These are phyloP conservation scores for Neurospora pannonica DNA, from an alignment of 495 filamentous ascomycete species.

Conservation along the genomic window DNA sequence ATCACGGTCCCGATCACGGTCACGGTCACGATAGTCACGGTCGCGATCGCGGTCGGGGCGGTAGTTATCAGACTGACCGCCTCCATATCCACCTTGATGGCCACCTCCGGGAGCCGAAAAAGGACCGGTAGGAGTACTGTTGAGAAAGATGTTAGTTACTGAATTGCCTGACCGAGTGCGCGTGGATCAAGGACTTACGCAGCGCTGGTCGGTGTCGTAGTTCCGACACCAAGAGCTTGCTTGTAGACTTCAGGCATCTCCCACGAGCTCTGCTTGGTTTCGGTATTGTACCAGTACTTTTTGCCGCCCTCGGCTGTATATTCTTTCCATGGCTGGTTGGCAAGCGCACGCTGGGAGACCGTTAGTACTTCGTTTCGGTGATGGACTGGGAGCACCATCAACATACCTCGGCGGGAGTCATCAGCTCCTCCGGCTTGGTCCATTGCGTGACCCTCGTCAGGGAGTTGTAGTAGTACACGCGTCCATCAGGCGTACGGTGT, in stretches of 20 bases:
- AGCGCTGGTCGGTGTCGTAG: slow-evolving; percentile 39
- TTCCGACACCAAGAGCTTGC: slow-evolving; percentile 47
- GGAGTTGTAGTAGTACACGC: slow-evolving; percentile 88
- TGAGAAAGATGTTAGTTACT: slow-evolving; percentile 9
- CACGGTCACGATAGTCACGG: slow-evolving; percentile 12
- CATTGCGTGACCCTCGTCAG: slow-evolving; percentile 85
- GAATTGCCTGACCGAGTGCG: not conserved
- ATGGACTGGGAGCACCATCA: not conserved
- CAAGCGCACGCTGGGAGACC: slow-evolving; percentile 56
- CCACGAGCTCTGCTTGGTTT: slow-evolving; percentile 90
- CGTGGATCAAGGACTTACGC: slow-evolving; percentile 45
- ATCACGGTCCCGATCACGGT: slow-evolving; percentile 13
- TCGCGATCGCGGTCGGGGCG: slow-evolving; percentile 20
- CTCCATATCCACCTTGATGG: slow-evolving; percentile 28
- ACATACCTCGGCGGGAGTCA: slow-evolving; percentile 76
- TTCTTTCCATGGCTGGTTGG: slow-evolving; percentile 86
- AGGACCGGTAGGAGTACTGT: slow-evolving; percentile 46
- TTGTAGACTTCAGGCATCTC: slow-evolving; percentile 85
- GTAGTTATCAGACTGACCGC: slow-evolving; percentile 23
- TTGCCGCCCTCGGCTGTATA: slow-evolving; percentile 76
- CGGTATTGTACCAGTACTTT: slow-evolving; percentile 90
- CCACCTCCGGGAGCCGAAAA: slow-evolving; percentile 56
- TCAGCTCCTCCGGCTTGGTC: slow-evolving; percentile 84
- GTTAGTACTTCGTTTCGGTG: not conserved
- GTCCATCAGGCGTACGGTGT: slow-evolving; percentile 72